Evolutionary conservation across 2,329 filamentous ascomycete species (phyloP), one percentile per base, ranked within the genome.

Genomic region (Stagonosporopsis tanaceti): DNA sequence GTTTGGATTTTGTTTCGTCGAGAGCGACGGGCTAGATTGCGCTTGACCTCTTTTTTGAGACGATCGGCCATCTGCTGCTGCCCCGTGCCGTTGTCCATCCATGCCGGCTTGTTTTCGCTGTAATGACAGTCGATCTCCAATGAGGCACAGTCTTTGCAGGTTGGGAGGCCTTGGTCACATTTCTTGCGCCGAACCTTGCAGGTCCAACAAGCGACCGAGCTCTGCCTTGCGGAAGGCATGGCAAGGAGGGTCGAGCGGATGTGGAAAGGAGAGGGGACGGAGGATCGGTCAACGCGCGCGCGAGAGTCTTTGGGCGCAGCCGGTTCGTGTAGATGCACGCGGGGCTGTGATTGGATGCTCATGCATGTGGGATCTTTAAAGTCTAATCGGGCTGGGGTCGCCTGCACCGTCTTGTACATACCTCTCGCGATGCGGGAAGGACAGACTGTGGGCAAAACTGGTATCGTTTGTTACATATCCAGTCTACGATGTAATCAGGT

Each of bases 131-230:
- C 80, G 54, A 88, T 87, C 46, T 83, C 78, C n/a, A 88, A 80
- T 1, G 76, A 69, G 14, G 73, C 68, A 72, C 85, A 88, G 34
- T 69, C 75, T 6, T 79, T 75, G 70, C 86, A 88, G 8, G 79
- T 66, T 8, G 85, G 84, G 2, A 77, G 79, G 24, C 65, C 75
- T 66, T 86, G 83, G 60, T 87, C 84, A 68, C 86, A 88, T 66
- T 86, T 87, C 67, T 88, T 88, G 63, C 83, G 83, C 20, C 86
- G 81, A 11, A 87, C 77, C 22, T 85, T 81, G 64, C 86, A 88
- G 2, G 84, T 87, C 84, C 84, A 87, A 68, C 85, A 87, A 57
- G 28, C 42, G 17, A 17, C 11, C 6, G 35, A n/a, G 35, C 25
- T 4, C 4, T 30, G 24, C 34, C 35, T 38, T 11, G 25, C 32